Evolutionary conservation across 2,329 filamentous ascomycete species (phyloP), one percentile per base, ranked within the genome.

Genomic region (Knufia fluminis): DNA sequence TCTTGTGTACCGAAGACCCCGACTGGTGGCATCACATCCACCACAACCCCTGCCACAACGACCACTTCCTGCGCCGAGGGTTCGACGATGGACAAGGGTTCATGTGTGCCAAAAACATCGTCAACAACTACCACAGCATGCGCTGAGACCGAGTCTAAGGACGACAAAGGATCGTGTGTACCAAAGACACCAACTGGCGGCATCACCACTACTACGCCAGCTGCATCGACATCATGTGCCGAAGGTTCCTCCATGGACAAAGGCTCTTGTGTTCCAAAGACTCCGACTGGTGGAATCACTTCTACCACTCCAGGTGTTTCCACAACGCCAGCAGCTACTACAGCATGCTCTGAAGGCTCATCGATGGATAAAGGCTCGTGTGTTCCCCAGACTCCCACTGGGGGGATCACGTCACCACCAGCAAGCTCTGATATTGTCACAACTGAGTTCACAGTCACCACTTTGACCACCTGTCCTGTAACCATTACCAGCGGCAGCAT

Each of bases 171-270:
- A 31, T 39, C 35, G 3, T 48, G 45, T 32, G 45, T 40, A n/a
- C 45, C 45, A 16, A 43, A 43, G 14, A 43, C 40, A 36, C 33
- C 33, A 6, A 36, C 33, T 36, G 33, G 33, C 22, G 12, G 20
- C 20, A 39, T 24, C 3, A 77, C 66, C 80, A 77, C 70, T 76
- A 76, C 24, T 72, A 68, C 50, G 62, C 66, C 48, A 72, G 70
- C 10, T 22, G 28, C 43, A 39, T 10, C 23, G 2, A 48, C 45
- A 4, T 32, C 42, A 31, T 48, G 45, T 31, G 26, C n/a, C 6
- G 45, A 26, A 7, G 45, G 36, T 10, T 32, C 42, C 4, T 24
- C 22, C 14, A 20, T 22, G 8, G 33, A 28, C n/a, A 40, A 39
- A 9, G 45, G 45, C 10, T 39, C 33, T 17, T 48, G 45, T 40